Conservation (phyloP, 352 stramenopile species). For the Globisporangium mamillatum region DNA sequence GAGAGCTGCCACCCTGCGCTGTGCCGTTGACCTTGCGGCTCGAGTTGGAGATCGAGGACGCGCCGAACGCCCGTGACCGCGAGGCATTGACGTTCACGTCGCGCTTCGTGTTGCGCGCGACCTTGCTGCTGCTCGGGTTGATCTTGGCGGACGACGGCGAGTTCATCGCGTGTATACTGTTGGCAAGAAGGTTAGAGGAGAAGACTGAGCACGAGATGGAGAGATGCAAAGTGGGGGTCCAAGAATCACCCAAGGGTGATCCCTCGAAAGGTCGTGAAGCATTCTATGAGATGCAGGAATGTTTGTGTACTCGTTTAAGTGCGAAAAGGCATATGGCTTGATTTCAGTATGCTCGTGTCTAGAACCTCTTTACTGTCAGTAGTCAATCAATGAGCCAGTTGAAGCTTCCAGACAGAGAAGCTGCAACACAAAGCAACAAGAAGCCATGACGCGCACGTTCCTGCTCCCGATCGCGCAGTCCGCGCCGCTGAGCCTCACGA, state of each 20-base stretch:
- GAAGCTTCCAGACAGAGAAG: background rate
- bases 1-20: slow-evolving; percentile 23
- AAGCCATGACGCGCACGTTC: slow-evolving; percentile 19
- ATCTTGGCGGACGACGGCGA: slow-evolving; percentile 48
- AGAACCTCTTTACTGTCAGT: too few species aligned
- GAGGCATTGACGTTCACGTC: slow-evolving; percentile 50
- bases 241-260: background rate
- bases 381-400: too few species aligned
- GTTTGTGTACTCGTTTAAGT: background rate
- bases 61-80: slow-evolving; percentile 55
- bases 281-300: background rate
- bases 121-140: slow-evolving; percentile 29
- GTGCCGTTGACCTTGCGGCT: slow-evolving; percentile 63
- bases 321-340: too few species aligned
- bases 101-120: slow-evolving; percentile 34
- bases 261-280: background rate
- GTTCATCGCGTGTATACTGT: slow-evolving; percentile 24
- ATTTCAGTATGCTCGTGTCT: too few species aligned
- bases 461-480: slow-evolving; percentile 37
- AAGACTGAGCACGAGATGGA: background rate
- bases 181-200: background rate
- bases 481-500: slow-evolving; percentile 21
- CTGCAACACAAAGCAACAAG: background rate
- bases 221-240: background rate
- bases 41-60: slow-evolving; percentile 65